A percentile compares a stretch with the other conserved stretches of the same genome.
Evolutionary conservation across 2,329 filamentous ascomycete species (phyloP).

Genomic region (Aspergillus latus): DNA sequence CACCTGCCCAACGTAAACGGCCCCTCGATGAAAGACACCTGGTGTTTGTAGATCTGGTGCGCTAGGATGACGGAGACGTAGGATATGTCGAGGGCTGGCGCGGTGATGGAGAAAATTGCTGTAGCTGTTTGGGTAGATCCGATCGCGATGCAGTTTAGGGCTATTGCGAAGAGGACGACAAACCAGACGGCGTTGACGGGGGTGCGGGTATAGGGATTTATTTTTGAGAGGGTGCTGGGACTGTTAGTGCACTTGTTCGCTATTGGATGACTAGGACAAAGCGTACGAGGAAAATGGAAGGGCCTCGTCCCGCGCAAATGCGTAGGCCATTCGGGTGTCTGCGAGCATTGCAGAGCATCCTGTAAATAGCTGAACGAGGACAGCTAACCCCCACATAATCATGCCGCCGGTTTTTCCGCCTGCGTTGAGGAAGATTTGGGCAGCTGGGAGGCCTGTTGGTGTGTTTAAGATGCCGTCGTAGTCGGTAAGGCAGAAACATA

Average conservation of each 20-base stretch:
- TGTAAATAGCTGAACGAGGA: conserved; percentile 65
- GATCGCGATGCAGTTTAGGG: conserved; percentile 52
- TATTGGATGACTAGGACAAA: not conserved
- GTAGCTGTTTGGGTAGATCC: conserved; percentile 46
- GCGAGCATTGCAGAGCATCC: conserved; percentile 64
- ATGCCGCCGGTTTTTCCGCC: conserved; percentile 58
- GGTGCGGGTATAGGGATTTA: conserved; percentile 57
- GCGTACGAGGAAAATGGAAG: conserved; percentile 59
- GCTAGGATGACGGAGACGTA: conserved; percentile 63
- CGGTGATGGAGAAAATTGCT: conserved; percentile 55
- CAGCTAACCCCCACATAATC: conserved; percentile 61
- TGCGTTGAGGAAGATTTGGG: conserved; percentile 61
- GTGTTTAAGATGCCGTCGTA: conserved; percentile 56
- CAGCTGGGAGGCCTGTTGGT: conserved; percentile 61
- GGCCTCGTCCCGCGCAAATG: conserved; percentile 60
- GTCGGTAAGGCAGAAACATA: conserved; percentile 63
- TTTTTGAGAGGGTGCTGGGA: conserved; percentile 51
- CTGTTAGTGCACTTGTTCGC: not conserved
- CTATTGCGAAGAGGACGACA: conserved; percentile 57
- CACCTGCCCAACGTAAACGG: conserved; percentile 59
- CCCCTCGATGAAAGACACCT: conserved; percentile 56
- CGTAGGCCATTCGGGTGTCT: conserved; percentile 63
- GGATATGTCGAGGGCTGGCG: conserved; percentile 53
- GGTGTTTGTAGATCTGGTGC: conserved; percentile 54
- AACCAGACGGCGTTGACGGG: conserved; percentile 66